These are phyloP conservation scores for Setaria viridis DNA, from an alignment of 202 grass and related monocot species.

Conservation along the genomic window DNA sequence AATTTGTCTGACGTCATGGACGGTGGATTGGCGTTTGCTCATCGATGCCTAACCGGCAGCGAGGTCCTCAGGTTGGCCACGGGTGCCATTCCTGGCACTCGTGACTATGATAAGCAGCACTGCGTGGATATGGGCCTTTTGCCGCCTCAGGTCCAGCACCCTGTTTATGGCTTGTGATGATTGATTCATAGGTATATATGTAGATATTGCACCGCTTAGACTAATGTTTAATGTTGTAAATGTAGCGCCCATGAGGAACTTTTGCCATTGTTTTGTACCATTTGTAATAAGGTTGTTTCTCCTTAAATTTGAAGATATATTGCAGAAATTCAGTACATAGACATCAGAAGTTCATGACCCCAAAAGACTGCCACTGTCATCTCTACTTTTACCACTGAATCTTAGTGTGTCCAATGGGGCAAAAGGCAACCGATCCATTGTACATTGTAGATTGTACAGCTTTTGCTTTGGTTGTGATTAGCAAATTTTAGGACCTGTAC, in stretches of 20 bases:
- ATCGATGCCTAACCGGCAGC: slow-evolving; percentile 75
- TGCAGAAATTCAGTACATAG: neutral
- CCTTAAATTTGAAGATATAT: neutral
- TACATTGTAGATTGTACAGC: too few species aligned
- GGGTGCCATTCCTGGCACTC: slow-evolving; percentile 69
- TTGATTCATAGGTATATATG: neutral
- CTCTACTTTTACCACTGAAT: too few species aligned
- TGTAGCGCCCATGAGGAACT: neutral
- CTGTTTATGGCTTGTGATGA: slow-evolving; percentile 64
- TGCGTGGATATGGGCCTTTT: slow-evolving; percentile 68
- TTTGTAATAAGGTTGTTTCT: slow-evolving; percentile 1
- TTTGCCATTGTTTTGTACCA: slow-evolving; percentile 4
- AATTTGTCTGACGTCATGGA: slow-evolving; percentile 60
- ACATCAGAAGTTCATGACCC: too few species aligned
- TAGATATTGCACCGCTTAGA: slow-evolving; percentile 29
- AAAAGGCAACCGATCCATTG: too few species aligned
- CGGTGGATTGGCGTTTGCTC: slow-evolving; percentile 72
- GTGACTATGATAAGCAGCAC: slow-evolving; percentile 71
- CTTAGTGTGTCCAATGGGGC: too few species aligned
- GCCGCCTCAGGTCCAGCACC: slow-evolving; percentile 65
- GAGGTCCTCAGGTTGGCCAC: slow-evolving; percentile 77
- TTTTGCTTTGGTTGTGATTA: too few species aligned
- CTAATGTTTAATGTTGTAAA: slow-evolving; percentile 11
- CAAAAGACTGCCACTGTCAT: too few species aligned
- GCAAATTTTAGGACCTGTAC: too few species aligned